A percentile compares a stretch with the other conserved stretches of the same genome.
Evolutionary conservation across 306 rosid species (phyloP).

Genomic region (Corylus heterophylla): DNA sequence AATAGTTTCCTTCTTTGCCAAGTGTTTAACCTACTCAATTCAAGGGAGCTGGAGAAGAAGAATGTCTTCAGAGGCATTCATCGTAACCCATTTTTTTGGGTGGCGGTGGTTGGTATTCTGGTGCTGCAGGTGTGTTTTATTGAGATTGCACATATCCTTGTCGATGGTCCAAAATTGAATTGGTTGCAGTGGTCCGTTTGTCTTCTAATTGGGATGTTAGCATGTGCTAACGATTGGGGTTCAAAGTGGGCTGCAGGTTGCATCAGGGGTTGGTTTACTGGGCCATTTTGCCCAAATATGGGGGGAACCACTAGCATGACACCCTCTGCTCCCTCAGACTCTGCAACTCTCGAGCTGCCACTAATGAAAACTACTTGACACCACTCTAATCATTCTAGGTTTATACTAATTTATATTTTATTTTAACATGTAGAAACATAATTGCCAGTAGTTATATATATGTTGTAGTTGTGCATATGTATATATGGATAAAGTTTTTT

Average conservation of each 20-base stretch:
- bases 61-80: constrained; percentile 3
- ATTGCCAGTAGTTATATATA: too few relatives aligned
- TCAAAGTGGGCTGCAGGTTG: neutral
- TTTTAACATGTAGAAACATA: too few relatives aligned
- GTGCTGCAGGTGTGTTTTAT: constrained; percentile 12
- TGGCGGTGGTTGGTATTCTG: constrained; percentile 6
- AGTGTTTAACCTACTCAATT: constrained; percentile 18
- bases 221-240: constrained; percentile 14
- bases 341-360: constrained; percentile 1
- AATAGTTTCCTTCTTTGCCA: constrained; percentile 29
- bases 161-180: constrained; percentile 12
- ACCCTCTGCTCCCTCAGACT: neutral
- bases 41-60: constrained; percentile 22
- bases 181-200: constrained; percentile 19
- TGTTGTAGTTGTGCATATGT: too few relatives aligned
- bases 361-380: neutral
- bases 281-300: neutral
- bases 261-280: neutral
- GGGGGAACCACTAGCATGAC: neutral
- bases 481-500: too few relatives aligned
- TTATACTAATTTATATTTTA: too few relatives aligned
- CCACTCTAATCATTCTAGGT: neutral
- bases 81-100: constrained; percentile 13
- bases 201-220: constrained; percentile 1
- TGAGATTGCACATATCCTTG: constrained; percentile 14